A percentile compares a stretch with the other conserved stretches of the same genome.
Conservation (phyloP, 2,329 filamentous ascomycete species). For the Ophiostoma novo-ulmi region DNA sequence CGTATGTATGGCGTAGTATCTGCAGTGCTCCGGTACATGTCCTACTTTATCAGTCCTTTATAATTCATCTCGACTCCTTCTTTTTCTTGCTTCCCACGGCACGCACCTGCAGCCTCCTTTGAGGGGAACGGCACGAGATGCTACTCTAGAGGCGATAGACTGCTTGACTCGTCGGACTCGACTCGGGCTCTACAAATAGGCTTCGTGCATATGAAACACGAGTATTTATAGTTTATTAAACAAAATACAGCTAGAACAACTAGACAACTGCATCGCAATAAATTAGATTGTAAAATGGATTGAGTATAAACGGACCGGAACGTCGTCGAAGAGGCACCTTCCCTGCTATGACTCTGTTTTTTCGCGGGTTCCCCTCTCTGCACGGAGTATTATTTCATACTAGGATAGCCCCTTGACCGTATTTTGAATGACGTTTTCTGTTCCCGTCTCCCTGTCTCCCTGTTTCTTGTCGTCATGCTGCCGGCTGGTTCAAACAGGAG, state of each 20-base stretch:
- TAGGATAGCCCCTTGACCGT: too few species aligned
- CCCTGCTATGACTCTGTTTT: conserved; percentile 2
- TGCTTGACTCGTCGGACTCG: not conserved
- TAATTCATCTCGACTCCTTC: not conserved
- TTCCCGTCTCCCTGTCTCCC: not conserved
- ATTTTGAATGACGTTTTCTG: too few species aligned
- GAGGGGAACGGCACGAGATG: conserved; percentile 3
- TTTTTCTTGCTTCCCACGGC: not conserved
- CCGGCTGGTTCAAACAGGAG: not conserved
- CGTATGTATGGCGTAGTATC: not conserved
- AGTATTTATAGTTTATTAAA: not conserved
- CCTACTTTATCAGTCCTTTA: not conserved
- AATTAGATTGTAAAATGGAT: not conserved
- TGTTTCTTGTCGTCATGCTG: conserved; percentile 10
- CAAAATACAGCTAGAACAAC: not conserved
- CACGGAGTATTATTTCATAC: not conserved
- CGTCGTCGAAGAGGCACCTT: conserved; percentile 6
- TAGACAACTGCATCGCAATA: not conserved
- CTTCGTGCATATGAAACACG: not conserved
- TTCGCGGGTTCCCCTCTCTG: not conserved
- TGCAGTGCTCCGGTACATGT: conserved; percentile 1
- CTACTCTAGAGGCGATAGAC: not conserved
- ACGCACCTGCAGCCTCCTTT: not conserved
- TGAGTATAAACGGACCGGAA: not conserved
- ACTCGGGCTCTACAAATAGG: not conserved